Base-by-base conservation (phyloP, 441 rosid species). In the Oxalis stricta region DNA sequence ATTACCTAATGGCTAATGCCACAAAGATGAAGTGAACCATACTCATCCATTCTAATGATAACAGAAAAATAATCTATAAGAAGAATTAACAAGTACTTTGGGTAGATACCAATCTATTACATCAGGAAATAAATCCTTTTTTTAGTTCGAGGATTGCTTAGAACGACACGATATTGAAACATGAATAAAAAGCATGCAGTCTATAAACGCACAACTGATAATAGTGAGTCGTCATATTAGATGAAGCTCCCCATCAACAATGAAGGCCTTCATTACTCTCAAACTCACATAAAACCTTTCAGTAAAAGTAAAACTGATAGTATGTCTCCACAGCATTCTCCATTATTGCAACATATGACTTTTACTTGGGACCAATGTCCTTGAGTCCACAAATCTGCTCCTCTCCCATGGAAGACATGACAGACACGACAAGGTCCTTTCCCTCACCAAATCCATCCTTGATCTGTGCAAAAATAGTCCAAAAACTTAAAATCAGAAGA, bases 401-500 rank as follows among this genome's bases (percentile, higher is more conserved):
- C 69, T 89, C 94, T 39, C 95, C 97, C 95, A 88, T 88, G 5
- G 97, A 55, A 44, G 75, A 73, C 95, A 84, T 84, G 33, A 88
- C 97, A 29, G 83, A 48, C 56, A 89, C 91, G 18, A 82, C 85
- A 26, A 84, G 71, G 52, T 88, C 95, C 38, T 84, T 88, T 1
- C 94, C 97, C 22, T 72, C 87, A 0, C 54, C 79, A 55, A 88
- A 84, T 44, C 86, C 97, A 37, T 65, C 71, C 71, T 72, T 79
- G 60, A 89, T 74, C 94, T 89, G n/a, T n/a, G 69, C 65, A 49
- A 14, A 5, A 20, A 10, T 5, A 1, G 7, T 26, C 31, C 31
- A 26, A 3, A 1, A 1, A 34, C 7, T 19, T 1, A n/a, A n/a
- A n/a, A n/a, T n/a, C n/a, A n/a, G n/a, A n/a, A n/a, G n/a, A n/a